These are phyloP conservation scores for Jasminum sambac DNA, from an alignment of 257 asterid genomes.

Conservation along the genomic window DNA sequence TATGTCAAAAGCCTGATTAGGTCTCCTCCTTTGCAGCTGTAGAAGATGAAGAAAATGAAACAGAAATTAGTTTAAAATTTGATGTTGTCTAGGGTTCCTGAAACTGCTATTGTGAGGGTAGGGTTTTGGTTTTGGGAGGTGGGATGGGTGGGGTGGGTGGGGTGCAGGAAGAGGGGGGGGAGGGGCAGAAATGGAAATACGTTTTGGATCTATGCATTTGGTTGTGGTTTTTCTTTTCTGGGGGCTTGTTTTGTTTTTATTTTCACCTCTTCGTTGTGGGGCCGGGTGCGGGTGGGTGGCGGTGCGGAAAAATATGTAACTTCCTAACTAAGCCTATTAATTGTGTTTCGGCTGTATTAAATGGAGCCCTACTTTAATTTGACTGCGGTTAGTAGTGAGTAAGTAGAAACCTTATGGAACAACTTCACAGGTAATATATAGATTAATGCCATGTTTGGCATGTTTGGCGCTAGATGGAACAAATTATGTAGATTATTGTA, in stretches of 20 bases:
- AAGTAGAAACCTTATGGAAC: slow-evolving; percentile 10
- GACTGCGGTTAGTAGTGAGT: slow-evolving; percentile 19
- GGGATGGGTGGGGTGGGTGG: no score
- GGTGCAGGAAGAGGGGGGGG: neutral
- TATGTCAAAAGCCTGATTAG: slow-evolving; percentile 22
- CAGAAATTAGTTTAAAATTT: slow-evolving; percentile 17
- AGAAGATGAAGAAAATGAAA: slow-evolving; percentile 22
- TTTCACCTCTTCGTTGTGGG: slow-evolving; percentile 15
- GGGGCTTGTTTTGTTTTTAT: slow-evolving; percentile 21
- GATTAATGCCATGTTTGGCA: no score
- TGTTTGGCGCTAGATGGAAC: neutral
- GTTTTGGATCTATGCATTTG: slow-evolving; percentile 39
- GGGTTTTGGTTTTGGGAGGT: neutral
- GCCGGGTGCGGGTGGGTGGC: neutral
- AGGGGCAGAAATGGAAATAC: slow-evolving; percentile 20
- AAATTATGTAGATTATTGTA: neutral
- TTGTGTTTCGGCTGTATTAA: slow-evolving; percentile 12
- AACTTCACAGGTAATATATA: neutral
- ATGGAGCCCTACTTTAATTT: slow-evolving; percentile 10
- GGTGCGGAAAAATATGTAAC: slow-evolving; percentile 1
- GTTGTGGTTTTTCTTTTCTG: slow-evolving; percentile 11
- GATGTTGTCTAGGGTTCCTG: slow-evolving; percentile 28
- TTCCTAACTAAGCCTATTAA: slow-evolving; percentile 16
- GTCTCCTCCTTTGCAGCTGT: slow-evolving; percentile 22
- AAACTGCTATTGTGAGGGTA: neutral